Conservation (phyloP, 768 basidiomycete species). For the Lactarius hengduanensis region DNA sequence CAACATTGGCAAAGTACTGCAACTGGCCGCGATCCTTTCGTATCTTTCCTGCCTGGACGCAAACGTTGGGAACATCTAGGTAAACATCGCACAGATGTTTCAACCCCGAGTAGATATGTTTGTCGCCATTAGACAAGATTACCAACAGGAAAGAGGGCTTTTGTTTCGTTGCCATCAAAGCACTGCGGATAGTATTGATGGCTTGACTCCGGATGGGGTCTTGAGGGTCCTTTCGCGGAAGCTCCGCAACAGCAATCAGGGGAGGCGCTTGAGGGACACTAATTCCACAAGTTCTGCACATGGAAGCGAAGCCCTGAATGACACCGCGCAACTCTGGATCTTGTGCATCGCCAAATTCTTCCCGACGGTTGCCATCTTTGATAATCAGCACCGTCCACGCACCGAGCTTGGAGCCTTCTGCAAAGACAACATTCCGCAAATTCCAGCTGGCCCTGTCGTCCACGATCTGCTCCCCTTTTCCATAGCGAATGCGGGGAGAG, state of each 20-base stretch:
- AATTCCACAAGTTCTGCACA: slow-evolving; percentile 69
- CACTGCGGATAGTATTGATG: slow-evolving; percentile 44
- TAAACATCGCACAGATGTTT: slow-evolving; percentile 53
- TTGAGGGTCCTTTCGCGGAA: slow-evolving; percentile 50
- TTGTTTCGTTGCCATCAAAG: slow-evolving; percentile 40
- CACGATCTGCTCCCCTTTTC: slow-evolving; percentile 35
- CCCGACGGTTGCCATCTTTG: slow-evolving; percentile 51
- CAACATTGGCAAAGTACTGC: slow-evolving; percentile 57
- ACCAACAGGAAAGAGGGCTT: slow-evolving; percentile 48
- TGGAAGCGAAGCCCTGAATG: slow-evolving; percentile 54
- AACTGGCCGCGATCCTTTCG: slow-evolving; percentile 57
- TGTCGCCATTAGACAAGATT: slow-evolving; percentile 47
- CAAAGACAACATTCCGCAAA: slow-evolving; percentile 57
- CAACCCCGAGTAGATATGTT: slow-evolving; percentile 49
- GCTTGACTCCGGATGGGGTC: slow-evolving; percentile 57
- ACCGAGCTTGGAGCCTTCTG: slow-evolving; percentile 51
- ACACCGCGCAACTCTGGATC: slow-evolving; percentile 53
- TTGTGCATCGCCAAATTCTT: slow-evolving; percentile 54
- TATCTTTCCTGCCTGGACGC: slow-evolving; percentile 71
- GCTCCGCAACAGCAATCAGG: slow-evolving; percentile 39
- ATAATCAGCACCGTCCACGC: slow-evolving; percentile 73
- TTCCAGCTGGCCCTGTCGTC: slow-evolving; percentile 55
- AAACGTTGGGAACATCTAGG: slow-evolving; percentile 59
- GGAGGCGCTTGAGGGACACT: slow-evolving; percentile 42
- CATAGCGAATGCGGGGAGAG: slow-evolving; percentile 45